Evolutionary conservation across 2,329 filamentous ascomycete genomes (phyloP), one percentile per base, ranked within the genome.

Genomic region (Dothideomycetes sp.): DNA sequence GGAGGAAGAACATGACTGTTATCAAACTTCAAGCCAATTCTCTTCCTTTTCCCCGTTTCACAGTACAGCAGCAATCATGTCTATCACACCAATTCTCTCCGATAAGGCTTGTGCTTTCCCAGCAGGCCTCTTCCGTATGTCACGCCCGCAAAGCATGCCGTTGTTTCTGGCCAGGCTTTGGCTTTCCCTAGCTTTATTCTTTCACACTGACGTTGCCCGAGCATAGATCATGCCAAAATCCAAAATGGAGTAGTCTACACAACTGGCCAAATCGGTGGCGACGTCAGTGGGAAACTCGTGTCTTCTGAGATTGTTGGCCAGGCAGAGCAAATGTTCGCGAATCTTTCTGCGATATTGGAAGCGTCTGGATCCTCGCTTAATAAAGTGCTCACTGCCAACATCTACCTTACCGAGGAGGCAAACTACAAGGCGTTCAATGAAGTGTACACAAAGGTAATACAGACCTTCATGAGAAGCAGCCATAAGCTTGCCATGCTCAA

Each of bases 361-460:
- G 43, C 50, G 22, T 37, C 52, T 7, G 52, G 52, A 2, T 53
- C 50, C 2, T 52, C 49, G 14, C 38, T 55, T 14, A 51, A 53
- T 15, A 46, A 54, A 40, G 53, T 56, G 19, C 47, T 56, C 43
- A 55, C 54, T 38, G 49, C 47, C 40, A 56, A 55, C 43, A 51
- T 56, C 22, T 56, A 52, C 43, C 46, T 56, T 14, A 47, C 49
- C 22, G 50, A 54, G 43, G 53, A 52, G 47, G 47, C 51, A 30
- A 49, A 55, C 33, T 56, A 54, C 37, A 51, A 48, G 3, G 52
- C 47, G 11, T 54, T 56, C 52, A 59, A 60, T 38, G 54, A 59
- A 48, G 57, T 47, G 2, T 60, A 59, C 40, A 55, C 24, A 14
- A 37, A 34, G 11, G 22, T 27, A 27, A 12, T n/a, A n/a, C n/a